Percentiles rank a stretch among this genome's conserved stretches.
Evolutionary conservation across 208 protist species (phyloP).

Genomic region (Endotrypanum monterogeii): DNA sequence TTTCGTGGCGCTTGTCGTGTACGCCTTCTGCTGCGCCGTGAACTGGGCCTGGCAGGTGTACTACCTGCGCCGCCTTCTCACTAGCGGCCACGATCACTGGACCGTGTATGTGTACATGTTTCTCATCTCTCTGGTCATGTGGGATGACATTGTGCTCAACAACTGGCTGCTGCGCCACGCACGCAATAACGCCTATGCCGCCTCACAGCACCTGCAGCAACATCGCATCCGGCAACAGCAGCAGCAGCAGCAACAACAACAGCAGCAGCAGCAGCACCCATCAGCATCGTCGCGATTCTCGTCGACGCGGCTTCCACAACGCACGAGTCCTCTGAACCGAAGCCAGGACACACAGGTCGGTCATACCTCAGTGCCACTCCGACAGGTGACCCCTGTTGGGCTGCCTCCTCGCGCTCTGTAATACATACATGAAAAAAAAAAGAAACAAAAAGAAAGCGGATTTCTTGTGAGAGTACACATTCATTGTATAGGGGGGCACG

Average conservation of each 20-base stretch:
- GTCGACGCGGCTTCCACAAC: conserved; percentile 1
- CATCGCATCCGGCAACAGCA: conserved; percentile 23
- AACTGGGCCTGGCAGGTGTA: conserved; percentile 93
- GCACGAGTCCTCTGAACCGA: conserved; percentile 9
- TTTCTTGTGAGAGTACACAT: too few species aligned
- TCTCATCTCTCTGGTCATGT: conserved; percentile 85
- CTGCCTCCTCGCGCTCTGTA: conserved; percentile 11
- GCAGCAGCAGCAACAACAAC: conserved; percentile 17
- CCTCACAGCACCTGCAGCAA: conserved; percentile 47
- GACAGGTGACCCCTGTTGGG: not conserved
- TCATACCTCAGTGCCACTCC: not conserved
- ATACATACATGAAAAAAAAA: not conserved
- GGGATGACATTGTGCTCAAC: conserved; percentile 81
- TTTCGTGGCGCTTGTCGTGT: conserved; percentile 77
- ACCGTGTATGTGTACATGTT: conserved; percentile 86
- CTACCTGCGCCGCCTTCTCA: conserved; percentile 80
- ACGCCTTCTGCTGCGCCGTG: conserved; percentile 78
- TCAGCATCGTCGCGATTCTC: not conserved
- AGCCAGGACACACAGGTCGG: conserved; percentile 3
- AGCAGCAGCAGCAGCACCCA: conserved; percentile 2
- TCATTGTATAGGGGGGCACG: too few species aligned
- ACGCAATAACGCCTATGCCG: conserved; percentile 64
- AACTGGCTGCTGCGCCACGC: conserved; percentile 80
- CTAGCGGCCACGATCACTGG: conserved; percentile 62
- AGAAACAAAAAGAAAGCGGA: too few species aligned